Percentiles rank a stretch among this genome's conserved stretches.
These are phyloP conservation scores for Acarospora socialis DNA, from an alignment of 2,329 filamentous ascomycete genomes.

Conservation along the genomic window DNA sequence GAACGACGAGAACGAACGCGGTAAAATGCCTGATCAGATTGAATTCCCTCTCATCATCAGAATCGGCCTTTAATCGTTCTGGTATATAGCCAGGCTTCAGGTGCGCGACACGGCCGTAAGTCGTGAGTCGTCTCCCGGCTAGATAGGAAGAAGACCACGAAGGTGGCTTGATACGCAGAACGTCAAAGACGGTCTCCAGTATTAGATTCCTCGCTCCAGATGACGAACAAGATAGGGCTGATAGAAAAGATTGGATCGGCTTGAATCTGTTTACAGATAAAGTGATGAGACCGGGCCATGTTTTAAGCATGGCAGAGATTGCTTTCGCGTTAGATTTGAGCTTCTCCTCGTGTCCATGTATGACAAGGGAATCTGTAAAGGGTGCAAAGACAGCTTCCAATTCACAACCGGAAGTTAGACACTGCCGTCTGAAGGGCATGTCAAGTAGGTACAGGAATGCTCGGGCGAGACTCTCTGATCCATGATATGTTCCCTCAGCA, in stretches of 20 bases:
- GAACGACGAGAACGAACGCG: constrained; percentile 68
- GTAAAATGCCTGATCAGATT: constrained; percentile 93
- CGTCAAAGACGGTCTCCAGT: constrained; percentile 72
- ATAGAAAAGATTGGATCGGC: constrained; percentile 66
- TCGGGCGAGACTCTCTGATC: constrained; percentile 73
- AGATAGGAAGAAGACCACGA: constrained; percentile 94
- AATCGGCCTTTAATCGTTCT: constrained; percentile 44
- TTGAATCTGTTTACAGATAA: constrained; percentile 80
- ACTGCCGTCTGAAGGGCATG: constrained; percentile 63
- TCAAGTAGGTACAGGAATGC: constrained; percentile 88
- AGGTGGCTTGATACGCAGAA: constrained; percentile 78
- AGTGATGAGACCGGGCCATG: constrained; percentile 83
- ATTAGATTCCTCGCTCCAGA: constrained; percentile 55
- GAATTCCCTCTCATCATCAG: constrained; percentile 42
- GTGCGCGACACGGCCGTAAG: constrained; percentile 86
- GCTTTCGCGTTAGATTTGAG: constrained; percentile 82
- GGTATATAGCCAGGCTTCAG: constrained; percentile 49
- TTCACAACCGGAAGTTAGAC: constrained; percentile 76
- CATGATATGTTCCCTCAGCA: constrained; percentile 79
- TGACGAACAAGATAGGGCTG: constrained; percentile 46
- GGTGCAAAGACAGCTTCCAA: constrained; percentile 79
- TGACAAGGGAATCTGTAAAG: constrained; percentile 66
- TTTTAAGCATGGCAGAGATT: constrained; percentile 80
- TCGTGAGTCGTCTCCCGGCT: constrained; percentile 81
- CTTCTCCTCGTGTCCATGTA: constrained; percentile 43